Evolutionary conservation across 208 protist genomes (phyloP).

Genomic region (Jaenimonas drosophilae): DNA sequence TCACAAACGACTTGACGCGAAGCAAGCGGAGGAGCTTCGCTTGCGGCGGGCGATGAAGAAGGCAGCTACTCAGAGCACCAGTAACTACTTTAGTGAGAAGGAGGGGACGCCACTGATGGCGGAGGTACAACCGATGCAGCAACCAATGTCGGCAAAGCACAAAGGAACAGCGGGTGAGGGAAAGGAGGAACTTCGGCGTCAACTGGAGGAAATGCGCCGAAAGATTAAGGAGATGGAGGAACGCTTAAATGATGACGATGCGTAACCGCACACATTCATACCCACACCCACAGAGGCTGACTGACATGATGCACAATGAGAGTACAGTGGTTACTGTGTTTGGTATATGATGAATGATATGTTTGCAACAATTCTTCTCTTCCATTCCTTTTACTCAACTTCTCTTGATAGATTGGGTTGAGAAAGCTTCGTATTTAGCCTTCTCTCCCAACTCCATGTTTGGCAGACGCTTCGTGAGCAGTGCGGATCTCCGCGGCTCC

Average conservation of each 20-base stretch:
- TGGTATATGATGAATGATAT: no score
- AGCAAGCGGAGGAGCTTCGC: slow-evolving; percentile 55
- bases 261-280: no score
- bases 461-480: slow-evolving; percentile 50
- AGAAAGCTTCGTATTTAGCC: no score
- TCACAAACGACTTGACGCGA: slow-evolving; percentile 32
- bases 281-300: no score
- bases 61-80: no score
- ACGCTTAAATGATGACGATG: no score
- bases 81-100: slow-evolving; percentile 6
- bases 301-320: no score
- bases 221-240: slow-evolving; percentile 46
- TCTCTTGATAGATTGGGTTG: slow-evolving; percentile 1
- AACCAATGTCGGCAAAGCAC: background rate
- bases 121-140: background rate
- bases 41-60: slow-evolving; percentile 49
- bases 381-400: slow-evolving; percentile 1
- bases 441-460: slow-evolving; percentile 9
- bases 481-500: slow-evolving; percentile 38
- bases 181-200: slow-evolving; percentile 13
- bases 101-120: background rate
- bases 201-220: slow-evolving; percentile 42
- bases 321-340: no score
- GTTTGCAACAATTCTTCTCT: background rate
- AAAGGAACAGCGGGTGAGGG: no score